Evolutionary conservation across 208 protist genomes (phyloP).

Genomic region (Entamoeba invadens): DNA sequence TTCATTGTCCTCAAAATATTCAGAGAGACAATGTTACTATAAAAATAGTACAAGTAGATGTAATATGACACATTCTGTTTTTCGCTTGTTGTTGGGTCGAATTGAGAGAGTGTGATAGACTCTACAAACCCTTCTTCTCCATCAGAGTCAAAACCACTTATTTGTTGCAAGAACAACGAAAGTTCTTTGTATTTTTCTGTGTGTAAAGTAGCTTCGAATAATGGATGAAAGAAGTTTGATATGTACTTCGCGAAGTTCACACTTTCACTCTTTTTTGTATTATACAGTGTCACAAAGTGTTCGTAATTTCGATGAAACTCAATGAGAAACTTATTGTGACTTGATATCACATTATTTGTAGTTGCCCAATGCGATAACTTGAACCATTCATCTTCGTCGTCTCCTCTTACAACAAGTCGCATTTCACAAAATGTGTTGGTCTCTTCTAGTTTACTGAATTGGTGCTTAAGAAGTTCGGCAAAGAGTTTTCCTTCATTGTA

Average conservation of each 20-base stretch:
- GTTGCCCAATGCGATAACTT: neutral
- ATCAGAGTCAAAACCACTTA: slow-evolving; percentile 87
- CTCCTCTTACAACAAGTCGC: neutral
- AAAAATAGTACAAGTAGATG: slow-evolving; percentile 94
- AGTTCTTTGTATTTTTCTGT: slow-evolving; percentile 73
- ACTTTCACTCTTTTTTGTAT: neutral
- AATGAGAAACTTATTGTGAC: neutral
- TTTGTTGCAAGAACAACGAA: slow-evolving; percentile 78
- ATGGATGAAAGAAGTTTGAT: slow-evolving; percentile 72
- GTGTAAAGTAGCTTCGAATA: slow-evolving; percentile 84
- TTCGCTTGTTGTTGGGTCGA: slow-evolving; percentile 54
- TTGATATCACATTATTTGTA: neutral
- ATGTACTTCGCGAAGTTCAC: neutral
- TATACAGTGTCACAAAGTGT: neutral
- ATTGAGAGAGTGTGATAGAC: neutral
- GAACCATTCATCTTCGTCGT: neutral
- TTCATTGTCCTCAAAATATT: slow-evolving; percentile 69
- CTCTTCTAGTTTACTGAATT: neutral
- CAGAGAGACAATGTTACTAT: slow-evolving; percentile 83
- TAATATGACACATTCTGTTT: slow-evolving; percentile 89
- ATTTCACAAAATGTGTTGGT: neutral
- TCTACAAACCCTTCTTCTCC: slow-evolving; percentile 89
- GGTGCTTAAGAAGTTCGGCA: slow-evolving; percentile 3
- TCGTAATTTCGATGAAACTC: slow-evolving; percentile 16
- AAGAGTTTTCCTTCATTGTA: slow-evolving; percentile 2